Evolutionary conservation across 225 moss, liverwort and hornwort genomes (phyloP).

Genomic region (Polytrichum formosum): DNA sequence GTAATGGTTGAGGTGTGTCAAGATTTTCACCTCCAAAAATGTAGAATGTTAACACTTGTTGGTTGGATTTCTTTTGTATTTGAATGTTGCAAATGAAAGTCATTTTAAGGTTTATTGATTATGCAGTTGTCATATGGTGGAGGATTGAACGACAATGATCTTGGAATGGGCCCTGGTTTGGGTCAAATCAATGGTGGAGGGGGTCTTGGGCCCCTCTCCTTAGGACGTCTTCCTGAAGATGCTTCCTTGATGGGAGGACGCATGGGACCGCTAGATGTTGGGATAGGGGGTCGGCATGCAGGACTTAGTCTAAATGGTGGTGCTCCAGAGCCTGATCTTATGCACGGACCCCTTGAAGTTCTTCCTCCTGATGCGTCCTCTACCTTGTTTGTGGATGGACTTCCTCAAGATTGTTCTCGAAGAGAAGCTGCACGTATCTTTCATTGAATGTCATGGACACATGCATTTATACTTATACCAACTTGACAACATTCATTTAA

Average conservation of each 20-base stretch:
- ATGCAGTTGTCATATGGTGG: slow-evolving; percentile 38
- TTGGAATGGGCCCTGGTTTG: slow-evolving; percentile 59
- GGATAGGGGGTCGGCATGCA: slow-evolving; percentile 53
- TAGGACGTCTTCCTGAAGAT: slow-evolving; percentile 48
- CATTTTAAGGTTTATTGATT: too few relatives aligned
- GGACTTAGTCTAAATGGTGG: slow-evolving; percentile 56
- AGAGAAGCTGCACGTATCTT: slow-evolving; percentile 96
- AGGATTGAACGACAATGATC: slow-evolving; percentile 68
- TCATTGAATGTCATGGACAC: background rate
- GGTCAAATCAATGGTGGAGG: slow-evolving; percentile 49
- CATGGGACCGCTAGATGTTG: slow-evolving; percentile 50
- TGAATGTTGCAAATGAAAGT: too few relatives aligned
- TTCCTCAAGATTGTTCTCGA: slow-evolving; percentile 95
- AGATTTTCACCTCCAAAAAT: too few relatives aligned
- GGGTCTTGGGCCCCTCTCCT: slow-evolving; percentile 33
- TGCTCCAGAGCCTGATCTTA: slow-evolving; percentile 45
- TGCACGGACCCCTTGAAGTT: slow-evolving; percentile 53
- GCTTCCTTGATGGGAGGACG: slow-evolving; percentile 48
- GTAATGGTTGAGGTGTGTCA: too few relatives aligned
- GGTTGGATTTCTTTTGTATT: too few relatives aligned
- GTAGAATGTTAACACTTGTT: too few relatives aligned
- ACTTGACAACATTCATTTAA: too few relatives aligned
- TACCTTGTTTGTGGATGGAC: slow-evolving; percentile 92
- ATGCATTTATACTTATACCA: too few relatives aligned
- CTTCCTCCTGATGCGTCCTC: slow-evolving; percentile 87